These are phyloP conservation scores for Calonectria multiphialidica DNA, from an alignment of 2,329 filamentous ascomycete species.

Conservation along the genomic window DNA sequence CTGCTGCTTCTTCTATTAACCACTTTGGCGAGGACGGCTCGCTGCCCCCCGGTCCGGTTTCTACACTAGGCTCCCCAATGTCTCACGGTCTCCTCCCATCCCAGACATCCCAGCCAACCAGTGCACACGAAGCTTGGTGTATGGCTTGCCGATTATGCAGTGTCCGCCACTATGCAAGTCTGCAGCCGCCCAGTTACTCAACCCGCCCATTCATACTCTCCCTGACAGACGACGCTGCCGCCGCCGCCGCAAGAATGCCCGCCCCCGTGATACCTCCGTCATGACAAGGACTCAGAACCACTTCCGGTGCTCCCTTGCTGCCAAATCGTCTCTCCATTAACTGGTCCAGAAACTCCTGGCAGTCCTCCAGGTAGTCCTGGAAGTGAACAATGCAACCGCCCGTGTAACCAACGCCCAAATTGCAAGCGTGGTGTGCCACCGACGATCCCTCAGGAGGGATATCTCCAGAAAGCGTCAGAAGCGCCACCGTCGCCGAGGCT, in stretches of 20 bases:
- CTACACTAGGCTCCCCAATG: constrained; percentile 21
- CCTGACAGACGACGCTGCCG: constrained; percentile 51
- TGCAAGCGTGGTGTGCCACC: constrained; percentile 48
- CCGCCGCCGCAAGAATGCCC: constrained; percentile 68
- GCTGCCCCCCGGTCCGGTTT: background rate
- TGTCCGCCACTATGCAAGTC: background rate
- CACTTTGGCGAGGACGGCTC: background rate
- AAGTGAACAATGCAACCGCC: constrained; percentile 86
- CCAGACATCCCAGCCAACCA: background rate
- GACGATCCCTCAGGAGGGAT: constrained; percentile 56
- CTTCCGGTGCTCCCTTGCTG: constrained; percentile 50
- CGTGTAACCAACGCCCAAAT: constrained; percentile 83
- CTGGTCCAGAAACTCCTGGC: constrained; percentile 75
- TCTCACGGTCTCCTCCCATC: constrained; percentile 21
- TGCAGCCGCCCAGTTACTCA: constrained; percentile 13
- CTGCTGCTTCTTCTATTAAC: background rate
- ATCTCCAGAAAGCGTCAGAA: constrained; percentile 78
- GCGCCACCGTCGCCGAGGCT: constrained; percentile 77
- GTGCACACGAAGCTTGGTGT: constrained; percentile 21
- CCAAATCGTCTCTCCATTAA: constrained; percentile 53
- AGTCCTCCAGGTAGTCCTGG: constrained; percentile 78
- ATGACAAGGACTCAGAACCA: constrained; percentile 68
- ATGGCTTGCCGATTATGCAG: constrained; percentile 2
- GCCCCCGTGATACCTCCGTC: constrained; percentile 73
- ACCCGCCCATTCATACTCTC: constrained; percentile 47